A percentile compares a stretch with the other conserved stretches of the same genome.
phyloP scores from a whole-genome alignment of 2,329 filamentous ascomycete species.

The Fusarium circinatum region DNA sequence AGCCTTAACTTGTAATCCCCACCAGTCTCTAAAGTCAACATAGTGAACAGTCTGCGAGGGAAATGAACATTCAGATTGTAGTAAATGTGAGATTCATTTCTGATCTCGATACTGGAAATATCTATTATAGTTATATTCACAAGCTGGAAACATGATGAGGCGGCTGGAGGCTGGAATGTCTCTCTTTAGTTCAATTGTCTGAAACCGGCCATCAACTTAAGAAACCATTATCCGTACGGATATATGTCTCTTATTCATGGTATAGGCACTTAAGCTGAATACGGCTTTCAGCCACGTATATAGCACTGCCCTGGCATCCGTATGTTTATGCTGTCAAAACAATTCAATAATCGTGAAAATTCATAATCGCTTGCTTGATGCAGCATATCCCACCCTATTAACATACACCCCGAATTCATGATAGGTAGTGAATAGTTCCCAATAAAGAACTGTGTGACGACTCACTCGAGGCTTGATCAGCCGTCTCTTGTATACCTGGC shows the following conservation, averaged over 20 bases:
- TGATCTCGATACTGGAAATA: neutral
- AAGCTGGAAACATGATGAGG: conserved; percentile 4
- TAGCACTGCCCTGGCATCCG: neutral
- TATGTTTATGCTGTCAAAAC: conserved; percentile 4
- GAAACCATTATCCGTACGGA: conserved; percentile 7
- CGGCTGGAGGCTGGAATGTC: conserved; percentile 35
- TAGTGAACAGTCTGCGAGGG: neutral
- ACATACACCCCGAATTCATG: conserved; percentile 10
- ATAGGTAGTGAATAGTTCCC: neutral
- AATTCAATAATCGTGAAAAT: conserved; percentile 3
- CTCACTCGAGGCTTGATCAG: conserved; percentile 10
- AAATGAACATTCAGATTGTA: neutral
- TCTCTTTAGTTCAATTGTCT: conserved; percentile 33
- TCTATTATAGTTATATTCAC: neutral
- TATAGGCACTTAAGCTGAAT: neutral
- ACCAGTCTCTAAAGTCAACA: conserved; percentile 24
- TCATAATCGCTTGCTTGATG: conserved; percentile 10
- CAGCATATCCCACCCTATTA: conserved; percentile 14
- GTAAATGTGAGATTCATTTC: neutral
- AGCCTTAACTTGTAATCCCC: conserved; percentile 31
- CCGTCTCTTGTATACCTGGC: neutral
- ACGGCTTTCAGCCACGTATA: neutral
- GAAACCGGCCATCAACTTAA: conserved; percentile 31
- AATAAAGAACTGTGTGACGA: neutral
- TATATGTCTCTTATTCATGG: neutral